Evolutionary conservation across 2,329 filamentous ascomycete genomes (phyloP), one percentile per base, ranked within the genome.

Genomic region (Aspergillus clavatus): DNA sequence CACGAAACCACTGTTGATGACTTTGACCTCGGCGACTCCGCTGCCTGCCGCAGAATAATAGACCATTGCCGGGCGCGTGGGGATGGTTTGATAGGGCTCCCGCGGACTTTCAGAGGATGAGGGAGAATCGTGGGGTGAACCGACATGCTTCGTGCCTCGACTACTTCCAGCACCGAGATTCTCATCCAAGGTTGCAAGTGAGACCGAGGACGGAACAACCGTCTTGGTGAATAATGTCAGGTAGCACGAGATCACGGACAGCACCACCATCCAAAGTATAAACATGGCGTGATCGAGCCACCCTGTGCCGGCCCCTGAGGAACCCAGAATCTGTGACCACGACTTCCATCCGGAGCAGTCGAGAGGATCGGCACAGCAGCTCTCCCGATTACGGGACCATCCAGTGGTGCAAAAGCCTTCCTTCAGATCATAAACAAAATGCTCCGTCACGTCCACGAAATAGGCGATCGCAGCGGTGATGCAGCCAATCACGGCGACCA

Each of bases 1-100:
- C 44, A 98, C 91, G 60, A 97, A 98, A 5, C 93, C 93, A 59
- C 89, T 96, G n/a, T 97, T 79, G 47, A 97, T 97, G 48, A 97
- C 93, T 53, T 93, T 90, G 45, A 97, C 91, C 71, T 98, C 93
- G 5, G 93, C 93, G 10, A 98, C 93, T 57, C 93, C 93, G 68
- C 89, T 95, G 39, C 93, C 93, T 33, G 91, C 91, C 47, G 91
- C 93, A 6, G 93, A 90, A 66, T 96, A 98, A 68, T 95, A 98
- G 4, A 91, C 79, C 84, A 94, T 94, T 1, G 88, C 86, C 2
- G 84, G 79, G 0, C 65, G 50, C 58, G 60, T 57, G 61, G 72
- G 48, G 37, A 55, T 19, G 39, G 58, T 48, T 27, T 61, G 48
- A 38, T 59, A 49, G 43, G 65, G 51, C 42, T 68, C 50, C 52